Evolutionary conservation across 208 protist genomes (phyloP), one percentile per base, ranked within the genome.

Genomic region (Acanthamoeba polyphaga): DNA sequence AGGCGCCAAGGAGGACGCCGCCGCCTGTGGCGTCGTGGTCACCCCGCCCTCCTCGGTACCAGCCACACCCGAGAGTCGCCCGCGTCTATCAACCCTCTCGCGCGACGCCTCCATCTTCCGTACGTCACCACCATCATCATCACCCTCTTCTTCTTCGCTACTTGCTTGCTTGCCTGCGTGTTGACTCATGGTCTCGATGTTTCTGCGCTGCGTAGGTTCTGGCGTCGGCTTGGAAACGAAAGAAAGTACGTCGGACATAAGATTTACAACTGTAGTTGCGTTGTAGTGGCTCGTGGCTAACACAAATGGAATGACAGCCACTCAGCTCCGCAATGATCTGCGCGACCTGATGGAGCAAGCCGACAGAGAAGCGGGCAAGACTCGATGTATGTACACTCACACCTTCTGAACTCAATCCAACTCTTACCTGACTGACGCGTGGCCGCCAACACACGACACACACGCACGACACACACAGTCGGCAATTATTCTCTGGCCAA

Each of bases 401-500:
- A 32, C n/a, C 27, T 22, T 29, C 27, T 32, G 43, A 80, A 22
- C 38, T 32, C 29, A 4, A 13, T 19, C 10, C 1, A 22, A n/a
- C 3, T 49, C 3, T 49, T 19, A 27, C 15, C 15, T 3, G 22
- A 27, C 22, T 24, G 22, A 62, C 15, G 49, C 38, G 15, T 27
- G 12, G 51, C 72, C 3, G 64, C 64, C 12, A 0, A 27, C 9
- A 8, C 32, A 38, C 43, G 24, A 76, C 68, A 24, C 22, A 27
- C 13, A 27, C 58, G 0, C 22, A 74, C 32, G 0, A 22, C 22
- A 27, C 68, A 29, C 60, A 24, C 76, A 84, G 76, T 89, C 80
- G 80, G 80, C 51, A 89, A 89, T 43, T 89, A 89, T n/a, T 89
- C 80, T n/a, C 53, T 89, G 80, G 80, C 80, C 53, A 60, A 64